Evolutionary conservation across 257 asterid species (phyloP).

Genomic region (Ehretia macrophylla): DNA sequence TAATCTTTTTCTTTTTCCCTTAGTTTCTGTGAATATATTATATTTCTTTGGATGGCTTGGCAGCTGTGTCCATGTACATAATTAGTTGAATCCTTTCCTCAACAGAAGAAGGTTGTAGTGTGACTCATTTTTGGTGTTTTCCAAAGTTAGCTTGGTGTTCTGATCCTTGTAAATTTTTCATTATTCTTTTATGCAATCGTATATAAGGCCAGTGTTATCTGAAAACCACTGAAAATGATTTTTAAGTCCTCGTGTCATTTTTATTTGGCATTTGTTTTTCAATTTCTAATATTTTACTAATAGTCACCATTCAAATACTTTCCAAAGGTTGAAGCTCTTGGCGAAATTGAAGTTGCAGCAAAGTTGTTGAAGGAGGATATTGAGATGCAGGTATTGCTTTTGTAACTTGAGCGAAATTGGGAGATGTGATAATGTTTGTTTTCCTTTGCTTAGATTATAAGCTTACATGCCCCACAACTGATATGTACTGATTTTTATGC

Average conservation of each 20-base stretch:
- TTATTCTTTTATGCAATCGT: not conserved
- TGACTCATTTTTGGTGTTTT: too few relatives aligned
- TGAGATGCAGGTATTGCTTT: constrained; percentile 51
- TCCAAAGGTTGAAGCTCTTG: constrained; percentile 88
- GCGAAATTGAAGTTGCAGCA: constrained; percentile 89
- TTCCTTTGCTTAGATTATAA: not conserved
- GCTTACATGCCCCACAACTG: too few relatives aligned
- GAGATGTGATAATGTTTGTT: not conserved
- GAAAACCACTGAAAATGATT: not conserved
- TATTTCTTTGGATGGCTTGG: not conserved
- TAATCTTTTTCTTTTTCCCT: constrained; percentile 26
- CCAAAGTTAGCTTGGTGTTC: not conserved
- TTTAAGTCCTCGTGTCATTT: not conserved
- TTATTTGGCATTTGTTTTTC: not conserved
- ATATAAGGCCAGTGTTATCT: not conserved
- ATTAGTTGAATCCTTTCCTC: not conserved
- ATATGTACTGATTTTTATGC: not conserved
- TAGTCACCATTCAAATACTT: constrained; percentile 15
- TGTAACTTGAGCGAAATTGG: not conserved
- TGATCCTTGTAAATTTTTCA: not conserved
- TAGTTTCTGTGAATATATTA: not conserved
- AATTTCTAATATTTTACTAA: too few relatives aligned
- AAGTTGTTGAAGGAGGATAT: constrained; percentile 65
- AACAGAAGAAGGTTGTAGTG: too few relatives aligned
- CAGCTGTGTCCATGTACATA: not conserved